phyloP scores from a whole-genome alignment of 805 yeast species.

The Maudiozyma bulderi region DNA sequence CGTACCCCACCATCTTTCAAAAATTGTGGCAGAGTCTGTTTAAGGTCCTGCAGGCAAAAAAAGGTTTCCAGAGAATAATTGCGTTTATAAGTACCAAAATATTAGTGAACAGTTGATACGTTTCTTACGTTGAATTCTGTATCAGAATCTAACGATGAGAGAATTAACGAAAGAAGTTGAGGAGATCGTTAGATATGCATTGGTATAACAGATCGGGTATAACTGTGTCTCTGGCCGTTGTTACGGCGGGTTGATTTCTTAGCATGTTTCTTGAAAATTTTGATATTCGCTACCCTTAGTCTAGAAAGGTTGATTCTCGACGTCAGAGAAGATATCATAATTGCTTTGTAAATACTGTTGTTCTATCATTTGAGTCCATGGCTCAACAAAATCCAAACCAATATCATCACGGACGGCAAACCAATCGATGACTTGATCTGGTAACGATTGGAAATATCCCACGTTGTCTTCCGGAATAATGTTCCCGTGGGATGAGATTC shows the following conservation, averaged over 20 bases:
- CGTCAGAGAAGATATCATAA: conserved; percentile 5
- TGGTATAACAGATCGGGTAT: too few species aligned
- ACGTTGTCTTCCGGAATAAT: neutral
- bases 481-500: neutral
- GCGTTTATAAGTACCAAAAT: neutral
- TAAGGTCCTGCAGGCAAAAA: neutral
- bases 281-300: too few species aligned
- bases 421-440: conserved; percentile 39
- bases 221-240: neutral
- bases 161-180: too few species aligned
- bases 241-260: neutral
- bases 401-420: conserved; percentile 39
- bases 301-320: conserved; percentile 4
- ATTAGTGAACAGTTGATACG: neutral
- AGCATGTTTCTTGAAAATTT: neutral
- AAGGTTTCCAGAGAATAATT: neutral
- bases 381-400: conserved; percentile 56
- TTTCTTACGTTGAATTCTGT: too few species aligned
- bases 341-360: conserved; percentile 39
- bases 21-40: neutral
- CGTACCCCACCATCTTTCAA: neutral
- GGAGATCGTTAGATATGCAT: too few species aligned
- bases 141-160: too few species aligned
- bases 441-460: conserved; percentile 4
- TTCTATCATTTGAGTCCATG: conserved; percentile 74